Conservation (phyloP, 192 early-diverging fungal genomes). For the Mortierella alpina region DNA sequence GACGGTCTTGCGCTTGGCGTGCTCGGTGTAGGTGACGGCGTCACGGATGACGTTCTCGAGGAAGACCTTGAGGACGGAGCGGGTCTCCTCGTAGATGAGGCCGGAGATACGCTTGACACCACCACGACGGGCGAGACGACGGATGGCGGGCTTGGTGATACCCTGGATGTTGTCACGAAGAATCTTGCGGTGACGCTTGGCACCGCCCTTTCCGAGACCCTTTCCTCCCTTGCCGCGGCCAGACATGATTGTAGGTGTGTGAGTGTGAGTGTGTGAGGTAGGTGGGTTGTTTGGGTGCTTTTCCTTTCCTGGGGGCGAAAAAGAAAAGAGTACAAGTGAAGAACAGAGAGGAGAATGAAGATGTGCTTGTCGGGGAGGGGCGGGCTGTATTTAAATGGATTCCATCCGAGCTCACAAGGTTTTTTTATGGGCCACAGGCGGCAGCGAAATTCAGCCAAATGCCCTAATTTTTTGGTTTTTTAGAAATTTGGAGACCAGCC, state of each 20-base stretch:
- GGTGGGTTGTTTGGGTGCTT: conserved; percentile 3
- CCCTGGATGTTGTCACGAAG: conserved; percentile 99
- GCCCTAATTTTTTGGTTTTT: too few species aligned
- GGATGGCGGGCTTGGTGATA: conserved; percentile 98
- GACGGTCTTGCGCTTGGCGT: conserved; percentile 99
- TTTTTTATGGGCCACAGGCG: not conserved
- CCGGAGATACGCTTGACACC: conserved; percentile 99
- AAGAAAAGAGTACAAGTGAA: not conserved
- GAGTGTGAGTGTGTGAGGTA: conserved; percentile 6
- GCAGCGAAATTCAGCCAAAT: not conserved
- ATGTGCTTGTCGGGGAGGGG: not conserved
- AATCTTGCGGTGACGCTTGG: conserved; percentile 99
- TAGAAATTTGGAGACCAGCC: too few species aligned
- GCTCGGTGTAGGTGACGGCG: conserved; percentile 99
- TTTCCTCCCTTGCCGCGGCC: conserved; percentile 99
- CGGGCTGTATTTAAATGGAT: conserved; percentile 10
- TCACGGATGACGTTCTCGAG: conserved; percentile 99
- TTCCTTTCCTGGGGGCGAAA: not conserved
- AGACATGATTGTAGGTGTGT: conserved; percentile 74
- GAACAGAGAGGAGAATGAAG: not conserved
- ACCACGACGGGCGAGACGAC: conserved; percentile 98
- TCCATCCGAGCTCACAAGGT: not conserved
- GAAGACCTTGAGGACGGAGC: conserved; percentile 97
- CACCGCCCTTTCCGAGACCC: conserved; percentile 99
- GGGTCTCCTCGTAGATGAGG: conserved; percentile 99